Evolutionary conservation across 805 yeast species (phyloP), one percentile per base, ranked within the genome.

Genomic region (Pichia kluyveri): DNA sequence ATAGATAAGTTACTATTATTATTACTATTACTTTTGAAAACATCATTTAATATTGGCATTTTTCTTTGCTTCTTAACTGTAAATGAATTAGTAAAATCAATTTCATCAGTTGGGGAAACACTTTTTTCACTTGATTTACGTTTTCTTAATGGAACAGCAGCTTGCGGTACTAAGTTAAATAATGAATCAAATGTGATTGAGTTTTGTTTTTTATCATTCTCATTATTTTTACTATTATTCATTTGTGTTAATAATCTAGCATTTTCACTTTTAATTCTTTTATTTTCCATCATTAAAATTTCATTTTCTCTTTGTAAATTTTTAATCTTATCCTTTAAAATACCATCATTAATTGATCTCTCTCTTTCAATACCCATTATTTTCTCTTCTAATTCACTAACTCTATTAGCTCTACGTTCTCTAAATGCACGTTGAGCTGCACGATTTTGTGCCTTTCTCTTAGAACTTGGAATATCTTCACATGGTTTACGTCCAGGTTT

Each of bases 381-480:
- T 63, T 79, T 80, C 45, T 74, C 77, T 61, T 87, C 96, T 47
- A 90, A 70, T 60, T 85, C 95, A 50, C 79, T 80, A 8, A 88
- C 86, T 45, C 89, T 69, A 32, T 85, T 84, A 18, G 96, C 95
- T 57, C 95, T 70, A 54, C 96, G 73, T 62, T 88, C 95, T 54
- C 96, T 69, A 68, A 87, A 86, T 2, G 97, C 95, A 49, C 96
- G 62, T 69, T 90, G 95, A 23, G 96, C 96, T n/a, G 93, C 95
- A 50, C 96, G 70, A 61, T 89, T 89, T 64, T 86, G 96, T 4
- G 95, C 95, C 65, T 87, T 87, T 46, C 96, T 69, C 63, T 86
- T 86, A 23, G 83, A 79, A 0, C 90, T 89, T 0, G 96, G 95
- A 0, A 90, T 78, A 54, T 87, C 96, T 5, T 66, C 60, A 51